A percentile compares a stretch with the other conserved stretches of the same genome.
Evolutionary conservation across 2,329 filamentous ascomycete genomes (phyloP).

Genomic region (Leptographium radiaticola): DNA sequence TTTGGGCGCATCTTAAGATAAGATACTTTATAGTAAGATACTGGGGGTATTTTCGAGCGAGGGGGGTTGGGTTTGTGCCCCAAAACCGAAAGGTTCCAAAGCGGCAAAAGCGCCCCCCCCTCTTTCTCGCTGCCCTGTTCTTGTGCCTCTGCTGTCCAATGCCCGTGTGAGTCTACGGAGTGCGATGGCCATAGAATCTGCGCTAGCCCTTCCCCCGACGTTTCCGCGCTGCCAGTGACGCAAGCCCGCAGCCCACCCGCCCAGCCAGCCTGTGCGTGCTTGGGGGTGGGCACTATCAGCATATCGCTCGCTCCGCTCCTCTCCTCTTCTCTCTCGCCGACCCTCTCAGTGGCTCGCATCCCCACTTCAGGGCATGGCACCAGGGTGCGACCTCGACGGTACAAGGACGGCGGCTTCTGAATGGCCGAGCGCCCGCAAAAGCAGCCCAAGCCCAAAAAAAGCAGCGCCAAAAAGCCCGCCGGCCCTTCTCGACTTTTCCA

Average conservation of each 20-base stretch:
- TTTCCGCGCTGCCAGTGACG: not conserved
- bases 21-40: no score
- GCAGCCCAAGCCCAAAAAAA: no score
- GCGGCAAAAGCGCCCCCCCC: no score
- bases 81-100: no score
- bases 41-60: no score
- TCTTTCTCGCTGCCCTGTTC: not conserved
- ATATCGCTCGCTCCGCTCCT: not conserved
- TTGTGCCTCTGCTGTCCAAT: not conserved
- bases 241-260: not conserved
- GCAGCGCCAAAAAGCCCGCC: not conserved
- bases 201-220: not conserved
- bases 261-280: no score
- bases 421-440: conserved; percentile 9
- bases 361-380: not conserved
- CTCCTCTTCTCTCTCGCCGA: not conserved
- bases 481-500: conserved; percentile 1
- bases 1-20: no score
- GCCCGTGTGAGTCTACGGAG: not conserved
- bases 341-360: not conserved
- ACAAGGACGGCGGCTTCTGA: not conserved
- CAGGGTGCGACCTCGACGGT: not conserved
- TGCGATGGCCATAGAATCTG: not conserved
- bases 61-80: no score
- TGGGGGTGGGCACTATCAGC: not conserved